Percentiles rank a stretch among this genome's conserved stretches.
These are phyloP conservation scores for Cairneyella variabilis DNA, from an alignment of 495 filamentous ascomycete genomes.

Conservation along the genomic window DNA sequence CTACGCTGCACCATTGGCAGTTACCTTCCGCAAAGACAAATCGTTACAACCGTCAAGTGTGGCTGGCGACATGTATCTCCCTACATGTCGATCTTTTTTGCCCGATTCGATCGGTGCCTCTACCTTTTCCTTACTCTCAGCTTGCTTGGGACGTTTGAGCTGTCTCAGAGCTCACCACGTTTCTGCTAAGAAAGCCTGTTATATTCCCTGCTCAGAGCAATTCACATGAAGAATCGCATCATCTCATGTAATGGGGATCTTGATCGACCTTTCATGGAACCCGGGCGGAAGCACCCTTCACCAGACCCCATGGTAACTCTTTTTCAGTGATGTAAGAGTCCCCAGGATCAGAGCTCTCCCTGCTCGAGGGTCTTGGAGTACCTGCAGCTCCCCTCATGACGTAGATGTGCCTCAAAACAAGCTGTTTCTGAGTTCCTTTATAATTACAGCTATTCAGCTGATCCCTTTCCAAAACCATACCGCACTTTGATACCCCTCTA, in stretches of 20 bases:
- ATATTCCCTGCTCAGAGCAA: constrained; percentile 9
- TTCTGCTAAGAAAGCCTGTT: constrained; percentile 6
- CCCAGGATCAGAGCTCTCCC: constrained; percentile 4
- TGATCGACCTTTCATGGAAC: too few relatives aligned
- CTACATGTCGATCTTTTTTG: too few relatives aligned
- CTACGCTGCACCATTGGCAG: constrained; percentile 1
- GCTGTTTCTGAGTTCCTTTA: neutral
- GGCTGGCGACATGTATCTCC: too few relatives aligned
- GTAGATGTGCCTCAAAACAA: constrained; percentile 1
- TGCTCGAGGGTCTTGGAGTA: neutral
- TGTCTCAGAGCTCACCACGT: neutral
- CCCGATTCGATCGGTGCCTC: too few relatives aligned
- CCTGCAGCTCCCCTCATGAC: constrained; percentile 15
- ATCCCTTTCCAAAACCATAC: constrained; percentile 2
- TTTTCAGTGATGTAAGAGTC: too few relatives aligned
- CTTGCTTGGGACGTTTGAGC: neutral
- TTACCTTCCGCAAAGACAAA: neutral
- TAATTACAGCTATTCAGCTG: neutral
- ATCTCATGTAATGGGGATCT: neutral
- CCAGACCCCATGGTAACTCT: too few relatives aligned
- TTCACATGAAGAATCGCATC: constrained; percentile 12
- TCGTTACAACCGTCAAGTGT: neutral
- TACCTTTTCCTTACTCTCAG: neutral
- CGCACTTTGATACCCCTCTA: neutral
- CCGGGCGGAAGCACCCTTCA: too few relatives aligned